Base-by-base conservation (phyloP, 257 asterid species). In the Apocynum venetum region DNA sequence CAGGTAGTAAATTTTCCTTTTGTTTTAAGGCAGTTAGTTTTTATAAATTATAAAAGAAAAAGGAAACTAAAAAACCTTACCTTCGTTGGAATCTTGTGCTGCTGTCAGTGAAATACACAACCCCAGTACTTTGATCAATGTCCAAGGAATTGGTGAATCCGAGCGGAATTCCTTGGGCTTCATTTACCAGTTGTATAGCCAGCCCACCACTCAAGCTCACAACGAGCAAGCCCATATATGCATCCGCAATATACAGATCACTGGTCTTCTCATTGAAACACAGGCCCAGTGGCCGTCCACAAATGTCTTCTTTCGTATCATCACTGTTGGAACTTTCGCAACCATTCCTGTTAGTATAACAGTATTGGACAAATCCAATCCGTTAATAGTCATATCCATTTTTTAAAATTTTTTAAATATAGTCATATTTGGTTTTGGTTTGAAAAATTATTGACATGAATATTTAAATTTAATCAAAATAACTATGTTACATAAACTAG, bases 211-310 rank as follows among this genome's bases (percentile, higher is more conserved):
- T 78, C 40, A 90, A 91, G 75, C 89, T 91, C 47, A 93, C 97
- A 1, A 74, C 84, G 8, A 87, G 86, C 0, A 93, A 90, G 86
- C 98, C 98, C 90, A 89, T 84, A 77, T 91, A 91, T 0, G 97
- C 89, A 80, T 93, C 97, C 0, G 97, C 91, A n/a, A 90, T 86
- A 75, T 82, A 89, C 2, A 93, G 87, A 71, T 90, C 84, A 4
- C 93, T 92, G 1, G 83, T 88, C n/a, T 79, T 81, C 4, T 78
- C 73, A 31, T 91, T 78, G 77, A 91, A 87, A 1, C 78, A 55
- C 17, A 91, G 88, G 84, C 98, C 98, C 89, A 93, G 80, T 71
- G 98, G 96, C 20, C 98, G 84, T 40, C 98, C 97, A 81, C 95
- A 93, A 15, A 84, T 80, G 69, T 87, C 88, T 85, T 93, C 97